Base-by-base conservation (phyloP, 140 eudicot genomes). In the Artemisia princeps region DNA sequence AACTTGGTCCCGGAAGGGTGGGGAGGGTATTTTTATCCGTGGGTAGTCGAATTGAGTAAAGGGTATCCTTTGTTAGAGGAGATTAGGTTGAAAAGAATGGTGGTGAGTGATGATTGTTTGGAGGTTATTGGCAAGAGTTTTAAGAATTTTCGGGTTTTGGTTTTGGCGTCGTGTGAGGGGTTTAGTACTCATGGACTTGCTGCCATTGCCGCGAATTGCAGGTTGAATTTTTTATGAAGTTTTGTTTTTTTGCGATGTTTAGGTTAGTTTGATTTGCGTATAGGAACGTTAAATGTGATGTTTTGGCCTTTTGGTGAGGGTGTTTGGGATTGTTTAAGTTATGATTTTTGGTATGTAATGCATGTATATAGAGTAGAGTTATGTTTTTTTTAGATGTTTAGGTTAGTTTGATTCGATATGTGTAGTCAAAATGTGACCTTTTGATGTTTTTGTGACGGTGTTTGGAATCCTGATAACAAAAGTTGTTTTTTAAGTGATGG, bases 161-260 rank as follows among this genome's bases (percentile, higher is more conserved):
- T 84, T 24, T 73, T 92, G 82, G 24, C 79, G 17, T 83, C 95
- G 10, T 92, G 96, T 72, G 98, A 88, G 61, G 98, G 98, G 2
- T 88, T 92, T 61, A 72, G 84, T 40, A 87, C 98, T 1, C 87
- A 88, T 59, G 98, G 98, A 0, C 87, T 92, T 69, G 95, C 92
- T 1, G 81, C 89, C 57, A 82, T 92, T 81, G 98, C 98, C 33
- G 89, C 98, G 51, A 83, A 88, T 78, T 92, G 98, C 95, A 92
- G 96, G 98, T 92, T 60, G 4, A 14, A 1, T 10, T 49, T 53
- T 53, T 15, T 59, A 0, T 59, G 6, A 56, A 55, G 4, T 2
- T 11, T 0, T 57, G 15, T 5, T 59, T 12, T 58, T 58, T 26
- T 59, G 26, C 6, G 9, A 33, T 6, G 42, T 33, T 33, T 33